Conservation (phyloP, 129 eudicot genomes). For the Chrysanthemum makinoi region DNA sequence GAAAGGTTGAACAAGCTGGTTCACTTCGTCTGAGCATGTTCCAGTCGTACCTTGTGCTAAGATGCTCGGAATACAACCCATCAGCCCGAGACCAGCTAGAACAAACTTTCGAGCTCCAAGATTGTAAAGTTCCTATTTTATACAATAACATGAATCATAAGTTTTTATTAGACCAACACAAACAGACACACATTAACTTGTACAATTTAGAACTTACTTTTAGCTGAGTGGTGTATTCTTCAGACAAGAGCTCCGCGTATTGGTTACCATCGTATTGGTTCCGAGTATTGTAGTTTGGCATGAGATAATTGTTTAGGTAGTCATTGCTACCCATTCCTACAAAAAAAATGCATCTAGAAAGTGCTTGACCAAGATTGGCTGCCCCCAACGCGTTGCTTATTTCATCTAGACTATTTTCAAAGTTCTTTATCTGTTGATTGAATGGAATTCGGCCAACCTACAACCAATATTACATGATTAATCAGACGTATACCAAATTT, state of each 20-base stretch:
- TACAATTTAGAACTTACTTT: conserved; percentile 41
- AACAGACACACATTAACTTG: not conserved
- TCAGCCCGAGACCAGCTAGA: conserved; percentile 75
- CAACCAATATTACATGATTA: not conserved
- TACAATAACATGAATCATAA: conserved; percentile 2
- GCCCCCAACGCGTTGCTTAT: conserved; percentile 58
- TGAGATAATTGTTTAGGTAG: conserved; percentile 91
- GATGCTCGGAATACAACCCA: conserved; percentile 98
- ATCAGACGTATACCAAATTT: not conserved
- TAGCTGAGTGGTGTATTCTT: conserved; percentile 68
- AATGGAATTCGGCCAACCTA: conserved; percentile 91
- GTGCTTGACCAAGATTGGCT: conserved; percentile 44
- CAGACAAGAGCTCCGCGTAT: conserved; percentile 58
- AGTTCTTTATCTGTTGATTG: conserved; percentile 73
- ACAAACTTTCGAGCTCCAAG: conserved; percentile 87
- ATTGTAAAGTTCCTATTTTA: conserved; percentile 68
- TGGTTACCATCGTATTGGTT: conserved; percentile 69
- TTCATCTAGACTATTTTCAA: conserved; percentile 66
- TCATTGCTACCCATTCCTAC: conserved; percentile 99
- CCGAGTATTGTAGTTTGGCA: conserved; percentile 82
- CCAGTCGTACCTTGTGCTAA: conserved; percentile 61
- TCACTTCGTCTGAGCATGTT: conserved; percentile 66
- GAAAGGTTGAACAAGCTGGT: conserved; percentile 69
- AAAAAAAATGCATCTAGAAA: conserved; percentile 66
- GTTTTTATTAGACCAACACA: not conserved